Percentiles rank a stretch among this genome's conserved stretches.
Conservation (phyloP, 73 alveolate genomes). For the Paramecium sexaurelia region DNA sequence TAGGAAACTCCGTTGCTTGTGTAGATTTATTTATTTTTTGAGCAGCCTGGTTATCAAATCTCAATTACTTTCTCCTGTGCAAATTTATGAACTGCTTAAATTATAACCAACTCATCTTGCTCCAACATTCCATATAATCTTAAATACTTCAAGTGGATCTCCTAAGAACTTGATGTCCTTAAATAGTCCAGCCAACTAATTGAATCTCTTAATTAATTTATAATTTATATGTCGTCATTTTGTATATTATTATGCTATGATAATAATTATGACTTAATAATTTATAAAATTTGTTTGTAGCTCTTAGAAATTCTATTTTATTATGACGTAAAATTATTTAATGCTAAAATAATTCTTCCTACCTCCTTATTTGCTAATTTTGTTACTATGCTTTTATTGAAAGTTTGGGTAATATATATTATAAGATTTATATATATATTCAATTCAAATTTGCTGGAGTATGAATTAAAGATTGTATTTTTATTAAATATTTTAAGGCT, state of each 20-base stretch:
- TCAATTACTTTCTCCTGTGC: not conserved
- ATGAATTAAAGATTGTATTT: not conserved
- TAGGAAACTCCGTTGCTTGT: slow-evolving; percentile 62
- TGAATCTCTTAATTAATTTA: slow-evolving; percentile 1
- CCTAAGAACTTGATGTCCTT: not conserved
- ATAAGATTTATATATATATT: not conserved
- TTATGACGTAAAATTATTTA: not conserved
- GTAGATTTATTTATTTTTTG: slow-evolving; percentile 44
- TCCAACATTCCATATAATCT: not conserved
- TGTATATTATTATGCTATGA: not conserved
- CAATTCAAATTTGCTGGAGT: not conserved
- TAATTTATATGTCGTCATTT: slow-evolving; percentile 48
- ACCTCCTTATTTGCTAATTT: not conserved
- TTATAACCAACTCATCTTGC: not conserved
- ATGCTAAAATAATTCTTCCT: not conserved
- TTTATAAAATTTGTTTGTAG: not conserved
- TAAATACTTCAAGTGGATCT: not conserved
- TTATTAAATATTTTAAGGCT: not conserved
- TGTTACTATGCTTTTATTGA: not conserved
- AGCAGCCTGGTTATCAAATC: not conserved
- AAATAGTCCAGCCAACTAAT: slow-evolving; percentile 1
- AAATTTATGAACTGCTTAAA: not conserved
- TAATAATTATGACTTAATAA: not conserved
- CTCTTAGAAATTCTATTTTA: not conserved
- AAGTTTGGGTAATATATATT: not conserved